These are phyloP conservation scores for Colletotrichum viniferum DNA, from an alignment of 2,329 filamentous ascomycete species.

Conservation along the genomic window DNA sequence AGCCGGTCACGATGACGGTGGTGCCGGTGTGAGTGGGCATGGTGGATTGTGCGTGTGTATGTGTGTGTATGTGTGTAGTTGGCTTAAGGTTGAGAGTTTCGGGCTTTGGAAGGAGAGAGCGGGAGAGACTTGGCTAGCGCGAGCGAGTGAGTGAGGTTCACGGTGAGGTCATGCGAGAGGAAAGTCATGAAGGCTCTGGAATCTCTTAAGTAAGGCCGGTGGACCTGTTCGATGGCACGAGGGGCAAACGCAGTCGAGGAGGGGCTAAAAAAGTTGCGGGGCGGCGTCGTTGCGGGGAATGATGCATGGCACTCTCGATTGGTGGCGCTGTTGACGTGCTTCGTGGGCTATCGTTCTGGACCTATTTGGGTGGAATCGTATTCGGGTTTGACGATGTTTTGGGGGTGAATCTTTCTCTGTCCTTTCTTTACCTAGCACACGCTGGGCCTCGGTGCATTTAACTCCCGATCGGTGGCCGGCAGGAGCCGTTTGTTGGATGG, in stretches of 20 bases:
- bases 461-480: background rate
- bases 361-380: background rate
- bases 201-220: background rate
- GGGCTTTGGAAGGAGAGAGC: background rate
- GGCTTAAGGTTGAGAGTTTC: background rate
- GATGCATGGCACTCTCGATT: background rate
- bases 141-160: background rate
- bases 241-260: background rate
- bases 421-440: background rate
- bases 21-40: slow-evolving; percentile 24
- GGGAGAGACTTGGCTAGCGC: background rate
- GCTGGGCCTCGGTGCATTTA: background rate
- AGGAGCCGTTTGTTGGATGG: background rate
- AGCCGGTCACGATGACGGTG: slow-evolving; percentile 36
- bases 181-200: background rate
- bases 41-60: background rate
- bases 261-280: background rate
- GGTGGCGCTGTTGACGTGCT: background rate
- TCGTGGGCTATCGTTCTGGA: background rate
- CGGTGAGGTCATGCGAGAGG: background rate
- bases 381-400: background rate
- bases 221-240: background rate
- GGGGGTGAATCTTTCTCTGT: background rate
- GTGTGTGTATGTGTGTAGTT: background rate
- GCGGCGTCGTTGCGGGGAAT: background rate